Conservation (phyloP, 2,329 filamentous ascomycete species). For the Achaetomium macrosporum region DNA sequence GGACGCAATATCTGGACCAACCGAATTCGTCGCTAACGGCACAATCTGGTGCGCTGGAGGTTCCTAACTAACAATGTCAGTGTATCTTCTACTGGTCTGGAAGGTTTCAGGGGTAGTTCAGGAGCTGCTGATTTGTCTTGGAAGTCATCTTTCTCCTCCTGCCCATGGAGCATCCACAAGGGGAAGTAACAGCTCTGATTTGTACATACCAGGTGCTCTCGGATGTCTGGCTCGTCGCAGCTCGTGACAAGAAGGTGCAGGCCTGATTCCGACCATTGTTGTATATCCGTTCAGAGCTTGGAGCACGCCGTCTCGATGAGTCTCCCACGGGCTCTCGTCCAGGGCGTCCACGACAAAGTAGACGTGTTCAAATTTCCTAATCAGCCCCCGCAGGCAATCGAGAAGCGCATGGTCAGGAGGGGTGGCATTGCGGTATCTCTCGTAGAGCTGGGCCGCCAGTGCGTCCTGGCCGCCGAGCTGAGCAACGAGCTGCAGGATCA, state of each 20-base stretch:
- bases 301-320: slow-evolving; percentile 25
- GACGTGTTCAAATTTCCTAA: slow-evolving; percentile 27
- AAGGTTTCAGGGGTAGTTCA: too few relatives aligned
- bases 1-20: slow-evolving; percentile 27
- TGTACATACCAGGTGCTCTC: too few relatives aligned
- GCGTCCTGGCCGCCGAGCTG: slow-evolving; percentile 23
- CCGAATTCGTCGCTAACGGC: slow-evolving; percentile 14
- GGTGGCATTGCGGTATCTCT: slow-evolving; percentile 15
- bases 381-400: slow-evolving; percentile 22
- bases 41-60: slow-evolving; percentile 19
- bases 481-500: slow-evolving; percentile 31
- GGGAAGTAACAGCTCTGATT: too few relatives aligned
- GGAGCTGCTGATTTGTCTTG: too few relatives aligned
- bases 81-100: too few relatives aligned
- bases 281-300: slow-evolving; percentile 25
- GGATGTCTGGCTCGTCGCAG: slow-evolving; percentile 29
- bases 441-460: slow-evolving; percentile 18
- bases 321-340: slow-evolving; percentile 31
- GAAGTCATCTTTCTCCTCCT: too few relatives aligned
- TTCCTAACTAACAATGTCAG: slow-evolving; percentile 1
- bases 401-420: slow-evolving; percentile 22
- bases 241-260: slow-evolving; percentile 32
- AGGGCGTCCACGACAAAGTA: slow-evolving; percentile 35
- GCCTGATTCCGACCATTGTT: slow-evolving; percentile 20
- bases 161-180: too few relatives aligned